Evolutionary conservation across 169 alveolate species (phyloP), one percentile per base, ranked within the genome.

Genomic region (Haemoproteus tartakovskyi): DNA sequence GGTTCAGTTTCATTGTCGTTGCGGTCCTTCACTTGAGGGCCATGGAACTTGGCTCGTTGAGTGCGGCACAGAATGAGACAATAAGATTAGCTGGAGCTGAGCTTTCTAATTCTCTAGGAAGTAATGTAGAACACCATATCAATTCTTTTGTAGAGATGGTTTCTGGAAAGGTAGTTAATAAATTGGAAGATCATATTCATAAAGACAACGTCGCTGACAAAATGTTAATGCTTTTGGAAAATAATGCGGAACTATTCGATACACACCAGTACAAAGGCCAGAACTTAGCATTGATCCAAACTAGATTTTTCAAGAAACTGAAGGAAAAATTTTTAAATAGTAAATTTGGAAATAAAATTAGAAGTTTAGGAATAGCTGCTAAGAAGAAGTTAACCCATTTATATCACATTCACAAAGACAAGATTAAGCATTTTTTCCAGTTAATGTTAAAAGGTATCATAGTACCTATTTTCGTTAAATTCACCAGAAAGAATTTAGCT

Each of bases 181-280:
- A n/a, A n/a, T n/a, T n/a, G n/a, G n/a, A n/a, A n/a, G n/a, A n/a
- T n/a, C n/a, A n/a, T n/a, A n/a, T n/a, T n/a, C n/a, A n/a, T n/a
- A n/a, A n/a, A n/a, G n/a, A n/a, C n/a, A n/a, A n/a, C n/a, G n/a
- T n/a, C n/a, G n/a, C n/a, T n/a, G n/a, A n/a, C n/a, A n/a, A n/a
- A n/a, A n/a, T n/a, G n/a, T n/a, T n/a, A n/a, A n/a, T n/a, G n/a
- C n/a, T n/a, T 67, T 47, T 41, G 16, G 29, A 67, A 70, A 43
- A 67, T 47, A 33, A 67, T 9, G 82, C 82, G 2, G 82, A 67
- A n/a, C 27, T 67, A 12, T 67, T 67, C 29, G 82, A 67, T 36
- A 29, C 70, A 33, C 40, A 33, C 4, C 6, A 43, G 14, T 67
- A 67, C 30, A 45, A 52, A 14, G 74, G 70, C 3, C 45, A 67